Base-by-base conservation (phyloP, 2,329 filamentous ascomycete genomes). In the Coniella lustricola region DNA sequence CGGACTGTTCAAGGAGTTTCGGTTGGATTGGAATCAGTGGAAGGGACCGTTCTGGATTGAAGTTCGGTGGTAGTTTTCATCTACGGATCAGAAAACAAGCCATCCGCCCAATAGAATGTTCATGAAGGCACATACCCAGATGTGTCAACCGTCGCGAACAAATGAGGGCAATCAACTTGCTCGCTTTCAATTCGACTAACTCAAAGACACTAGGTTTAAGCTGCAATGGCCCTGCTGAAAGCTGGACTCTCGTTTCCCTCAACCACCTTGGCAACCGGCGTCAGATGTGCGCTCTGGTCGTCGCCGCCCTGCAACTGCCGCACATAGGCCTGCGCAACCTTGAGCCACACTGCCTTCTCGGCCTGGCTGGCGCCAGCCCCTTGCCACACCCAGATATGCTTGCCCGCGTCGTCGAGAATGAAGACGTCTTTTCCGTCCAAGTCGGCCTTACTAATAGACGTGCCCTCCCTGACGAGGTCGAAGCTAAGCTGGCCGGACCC, bases 301-400 rank as follows among this genome's bases (percentile, higher is more conserved):
- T 61, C 60, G 3, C 54, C 57, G 13, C 57, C 59, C 51, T 67
- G 63, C 44, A 76, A 61, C 46, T 67, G 66, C 10, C 66, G 65
- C 42, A 78, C 59, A 54, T 82, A 82, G 4, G 68, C 66, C 64
- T 82, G 74, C n/a, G 76, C 74, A 4, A 81, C 72, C 50, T 69
- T 71, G 39, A 82, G 62, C 82, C 82, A 86, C 60, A 69, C 67
- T 4, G 75, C 71, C 61, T 72, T 82, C 64, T 85, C 82, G 1
- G 62, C 64, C 31, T 64, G 64, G 60, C 81, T 85, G 8, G 82
- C 80, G 1, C 68, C 67, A 2, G 65, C 63, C 1, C 82, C 82
- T 57, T 83, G 73, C 82, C 82, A 85, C 2, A 85, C 78, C 81
- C 81, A 86, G 31, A 85, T 67, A 7, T 66, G 66, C 44, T 62